Conservation (phyloP, 1,284 basidiomycete genomes). For the Austroboletus novae-zelandiae region DNA sequence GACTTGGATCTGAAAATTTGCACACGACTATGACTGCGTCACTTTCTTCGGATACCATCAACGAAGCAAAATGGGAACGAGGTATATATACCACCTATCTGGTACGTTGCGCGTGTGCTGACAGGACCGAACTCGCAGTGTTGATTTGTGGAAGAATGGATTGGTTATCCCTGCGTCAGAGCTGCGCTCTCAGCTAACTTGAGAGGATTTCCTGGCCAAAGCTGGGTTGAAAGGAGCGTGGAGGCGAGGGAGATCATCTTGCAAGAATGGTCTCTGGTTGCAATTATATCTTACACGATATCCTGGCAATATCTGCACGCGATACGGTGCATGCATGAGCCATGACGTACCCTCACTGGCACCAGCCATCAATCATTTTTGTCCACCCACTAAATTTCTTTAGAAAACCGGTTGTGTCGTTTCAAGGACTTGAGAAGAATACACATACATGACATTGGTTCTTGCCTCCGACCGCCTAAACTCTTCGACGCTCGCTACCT, state of each 20-base stretch:
- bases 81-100: constrained; percentile 22
- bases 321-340: no score
- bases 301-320: no score
- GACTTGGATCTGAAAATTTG: constrained; percentile 22
- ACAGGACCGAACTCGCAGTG: constrained; percentile 44
- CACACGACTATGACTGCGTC: constrained; percentile 30
- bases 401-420: no score
- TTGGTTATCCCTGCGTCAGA: constrained; percentile 51
- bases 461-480: no score
- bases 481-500: no score
- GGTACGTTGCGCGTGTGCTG: constrained; percentile 12
- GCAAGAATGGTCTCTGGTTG: no score
- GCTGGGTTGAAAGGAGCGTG: constrained; percentile 62
- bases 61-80: constrained; percentile 34
- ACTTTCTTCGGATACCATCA: constrained; percentile 22
- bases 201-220: constrained; percentile 47
- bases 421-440: no score
- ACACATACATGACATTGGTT: no score
- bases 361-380: no score
- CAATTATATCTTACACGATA: no score
- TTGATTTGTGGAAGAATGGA: constrained; percentile 83
- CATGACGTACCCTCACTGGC: no score
- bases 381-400: no score
- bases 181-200: constrained; percentile 17
- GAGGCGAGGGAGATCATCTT: constrained; percentile 42